phyloP scores from a whole-genome alignment of 768 basidiomycete species.

The Boletus edulis region DNA sequence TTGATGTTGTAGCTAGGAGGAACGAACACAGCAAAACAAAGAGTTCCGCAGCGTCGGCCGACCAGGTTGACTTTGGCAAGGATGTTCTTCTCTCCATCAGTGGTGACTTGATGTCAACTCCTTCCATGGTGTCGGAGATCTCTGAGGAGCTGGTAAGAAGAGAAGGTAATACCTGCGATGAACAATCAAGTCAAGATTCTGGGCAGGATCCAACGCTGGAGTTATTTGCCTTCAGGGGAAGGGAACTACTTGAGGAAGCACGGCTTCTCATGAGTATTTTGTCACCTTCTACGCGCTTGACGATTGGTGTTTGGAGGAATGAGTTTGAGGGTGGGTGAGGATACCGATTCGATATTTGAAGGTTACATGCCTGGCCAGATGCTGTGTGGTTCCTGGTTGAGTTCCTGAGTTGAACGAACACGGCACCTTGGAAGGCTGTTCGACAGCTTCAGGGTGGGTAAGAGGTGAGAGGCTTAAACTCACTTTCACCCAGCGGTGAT shows the following conservation, averaged over 20 bases:
- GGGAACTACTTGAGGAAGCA: not conserved
- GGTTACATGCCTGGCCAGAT: no score
- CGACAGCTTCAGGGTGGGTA: no score
- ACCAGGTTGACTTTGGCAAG: not conserved
- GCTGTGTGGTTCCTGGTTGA: no score
- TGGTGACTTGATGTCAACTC: not conserved
- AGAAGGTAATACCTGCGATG: not conserved
- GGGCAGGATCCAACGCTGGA: not conserved
- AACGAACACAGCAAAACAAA: constrained; percentile 7
- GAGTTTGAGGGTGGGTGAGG: not conserved
- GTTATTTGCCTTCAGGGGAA: not conserved
- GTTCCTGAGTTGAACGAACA: no score
- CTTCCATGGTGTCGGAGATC: not conserved
- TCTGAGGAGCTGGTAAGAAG: not conserved
- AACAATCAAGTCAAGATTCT: not conserved
- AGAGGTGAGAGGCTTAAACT: no score
- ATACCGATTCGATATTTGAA: no score
- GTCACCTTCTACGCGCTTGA: not conserved
- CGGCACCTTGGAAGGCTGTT: no score
- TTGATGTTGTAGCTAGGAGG: not conserved
- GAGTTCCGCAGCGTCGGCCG: constrained; percentile 4
- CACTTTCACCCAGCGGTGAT: no score
- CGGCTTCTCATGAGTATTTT: not conserved
- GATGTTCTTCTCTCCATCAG: not conserved
- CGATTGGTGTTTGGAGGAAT: no score